Evolutionary conservation across 345 rosid genomes (phyloP).

Genomic region (Microthlaspi erraticum): DNA sequence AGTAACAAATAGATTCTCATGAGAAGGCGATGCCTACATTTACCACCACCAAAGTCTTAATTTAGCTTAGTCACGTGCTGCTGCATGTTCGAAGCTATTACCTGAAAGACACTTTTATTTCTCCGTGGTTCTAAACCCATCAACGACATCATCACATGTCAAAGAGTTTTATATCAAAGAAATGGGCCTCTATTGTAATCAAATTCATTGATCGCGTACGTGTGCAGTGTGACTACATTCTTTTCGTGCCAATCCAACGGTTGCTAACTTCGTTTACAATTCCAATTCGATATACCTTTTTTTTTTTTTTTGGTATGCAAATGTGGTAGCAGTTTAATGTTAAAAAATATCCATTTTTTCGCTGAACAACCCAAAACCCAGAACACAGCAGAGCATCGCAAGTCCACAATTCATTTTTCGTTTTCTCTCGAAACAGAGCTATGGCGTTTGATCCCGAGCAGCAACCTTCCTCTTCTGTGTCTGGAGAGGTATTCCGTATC

Average conservation of each 20-base stretch:
- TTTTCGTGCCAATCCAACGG: constrained; percentile 28
- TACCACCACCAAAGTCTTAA: background rate
- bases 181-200: background rate
- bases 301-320: too few species aligned
- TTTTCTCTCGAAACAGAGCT: constrained; percentile 1
- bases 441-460: constrained; percentile 71
- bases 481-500: constrained; percentile 41
- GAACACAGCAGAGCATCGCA: background rate
- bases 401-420: background rate
- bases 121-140: constrained; percentile 11
- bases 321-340: constrained; percentile 10
- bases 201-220: background rate
- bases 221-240: background rate
- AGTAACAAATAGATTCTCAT: background rate
- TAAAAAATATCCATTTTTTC: background rate
- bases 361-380: background rate
- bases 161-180: background rate
- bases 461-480: constrained; percentile 45
- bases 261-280: constrained; percentile 3
- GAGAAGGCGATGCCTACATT: background rate
- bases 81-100: background rate
- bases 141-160: constrained; percentile 14
- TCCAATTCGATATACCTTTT: too few species aligned
- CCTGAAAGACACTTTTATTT: background rate
- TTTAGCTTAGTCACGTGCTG: background rate